Percentiles rank a stretch among this genome's conserved stretches.
Evolutionary conservation across 2,329 filamentous ascomycete genomes (phyloP).

Genomic region (Ophiostoma sp.): DNA sequence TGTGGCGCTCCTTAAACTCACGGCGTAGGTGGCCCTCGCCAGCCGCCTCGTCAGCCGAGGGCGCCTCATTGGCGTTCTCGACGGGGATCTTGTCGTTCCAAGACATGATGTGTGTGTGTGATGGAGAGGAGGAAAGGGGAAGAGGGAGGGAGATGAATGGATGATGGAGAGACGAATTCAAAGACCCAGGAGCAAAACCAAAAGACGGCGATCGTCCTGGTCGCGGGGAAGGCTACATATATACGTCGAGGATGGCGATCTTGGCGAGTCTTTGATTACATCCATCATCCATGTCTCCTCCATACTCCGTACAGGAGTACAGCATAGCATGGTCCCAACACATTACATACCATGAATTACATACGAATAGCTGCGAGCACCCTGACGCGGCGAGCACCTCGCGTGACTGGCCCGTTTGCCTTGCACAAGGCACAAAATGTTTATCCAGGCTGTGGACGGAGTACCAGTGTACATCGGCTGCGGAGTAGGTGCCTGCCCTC

Average conservation of each 20-base stretch:
- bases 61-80: neutral
- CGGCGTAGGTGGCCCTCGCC: conserved; percentile 27
- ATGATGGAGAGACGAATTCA: neutral
- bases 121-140: neutral
- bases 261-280: neutral
- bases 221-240: neutral
- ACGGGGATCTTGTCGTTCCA: conserved; percentile 1
- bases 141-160: neutral
- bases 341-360: neutral
- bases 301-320: no score
- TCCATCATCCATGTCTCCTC: no score
- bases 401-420: neutral
- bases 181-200: neutral
- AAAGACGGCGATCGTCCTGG: neutral
- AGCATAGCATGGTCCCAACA: no score
- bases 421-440: conserved; percentile 6
- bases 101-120: neutral
- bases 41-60: neutral
- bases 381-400: neutral
- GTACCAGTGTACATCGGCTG: no score
- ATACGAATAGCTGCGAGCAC: neutral
- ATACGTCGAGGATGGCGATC: neutral
- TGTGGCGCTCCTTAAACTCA: conserved; percentile 41
- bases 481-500: neutral
- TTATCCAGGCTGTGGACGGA: neutral